Percentiles rank a stretch among this genome's conserved stretches.
These are phyloP conservation scores for Penicillium sp. DNA, from an alignment of 2,329 filamentous ascomycete species.

Conservation along the genomic window DNA sequence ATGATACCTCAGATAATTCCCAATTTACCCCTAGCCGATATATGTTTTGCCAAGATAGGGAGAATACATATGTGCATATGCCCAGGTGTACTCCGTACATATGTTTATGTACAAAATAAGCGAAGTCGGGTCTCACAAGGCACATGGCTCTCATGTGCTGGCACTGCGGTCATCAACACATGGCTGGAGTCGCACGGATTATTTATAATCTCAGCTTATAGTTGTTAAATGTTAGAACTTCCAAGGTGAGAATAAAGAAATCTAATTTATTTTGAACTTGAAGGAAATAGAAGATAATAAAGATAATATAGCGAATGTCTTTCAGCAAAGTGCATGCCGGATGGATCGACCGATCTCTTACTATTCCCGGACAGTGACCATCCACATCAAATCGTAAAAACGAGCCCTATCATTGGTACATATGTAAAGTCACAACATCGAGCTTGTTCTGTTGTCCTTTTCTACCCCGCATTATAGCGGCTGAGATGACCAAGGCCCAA, in stretches of 20 bases:
- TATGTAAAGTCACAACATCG: neutral
- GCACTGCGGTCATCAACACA: neutral
- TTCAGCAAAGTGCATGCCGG: neutral
- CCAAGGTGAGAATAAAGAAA: no score
- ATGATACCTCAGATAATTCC: neutral
- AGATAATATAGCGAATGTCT: no score
- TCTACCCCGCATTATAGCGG: slow-evolving; percentile 6
- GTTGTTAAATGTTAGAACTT: neutral
- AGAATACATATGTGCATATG: no score
- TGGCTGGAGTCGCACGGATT: neutral
- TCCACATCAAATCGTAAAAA: neutral
- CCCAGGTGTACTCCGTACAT: no score
- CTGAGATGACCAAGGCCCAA: neutral
- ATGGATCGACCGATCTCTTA: neutral
- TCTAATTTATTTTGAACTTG: neutral
- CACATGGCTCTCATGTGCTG: slow-evolving; percentile 1
- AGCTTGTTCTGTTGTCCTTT: neutral
- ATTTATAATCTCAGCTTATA: neutral
- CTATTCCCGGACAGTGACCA: neutral
- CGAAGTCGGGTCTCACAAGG: neutral
- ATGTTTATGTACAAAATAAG: neutral
- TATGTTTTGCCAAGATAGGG: no score
- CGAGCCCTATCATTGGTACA: neutral
- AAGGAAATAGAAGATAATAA: neutral
- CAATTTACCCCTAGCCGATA: neutral